Percentiles rank a stretch among this genome's conserved stretches.
Conservation (phyloP, 2,329 filamentous ascomycete genomes). For the Monilinia aucupariae region DNA sequence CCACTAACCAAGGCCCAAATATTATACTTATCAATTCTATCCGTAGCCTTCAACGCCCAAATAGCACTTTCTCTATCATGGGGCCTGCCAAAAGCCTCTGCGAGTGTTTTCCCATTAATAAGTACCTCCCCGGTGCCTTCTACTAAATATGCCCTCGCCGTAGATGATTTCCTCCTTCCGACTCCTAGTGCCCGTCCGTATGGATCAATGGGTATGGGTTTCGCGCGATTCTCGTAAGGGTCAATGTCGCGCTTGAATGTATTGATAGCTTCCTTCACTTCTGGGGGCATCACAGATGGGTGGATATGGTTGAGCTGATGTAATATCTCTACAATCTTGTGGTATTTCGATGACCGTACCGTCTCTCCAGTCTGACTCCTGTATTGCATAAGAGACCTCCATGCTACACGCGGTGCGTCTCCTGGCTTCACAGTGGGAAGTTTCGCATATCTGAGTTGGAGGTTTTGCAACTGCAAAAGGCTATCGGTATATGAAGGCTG, state of each 20-base stretch:
- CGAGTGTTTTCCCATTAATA: slow-evolving; percentile 83
- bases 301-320: slow-evolving; percentile 82
- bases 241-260: slow-evolving; percentile 72
- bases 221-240: slow-evolving; percentile 58
- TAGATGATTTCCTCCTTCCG: slow-evolving; percentile 81
- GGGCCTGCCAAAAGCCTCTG: slow-evolving; percentile 74
- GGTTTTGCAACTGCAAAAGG: slow-evolving; percentile 64
- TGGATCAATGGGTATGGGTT: slow-evolving; percentile 63
- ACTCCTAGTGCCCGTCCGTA: slow-evolving; percentile 74
- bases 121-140: slow-evolving; percentile 88
- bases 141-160: slow-evolving; percentile 79
- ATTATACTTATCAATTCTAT: slow-evolving; percentile 92
- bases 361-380: slow-evolving; percentile 64
- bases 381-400: slow-evolving; percentile 76
- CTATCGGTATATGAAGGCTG: slow-evolving; percentile 82
- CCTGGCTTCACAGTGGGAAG: slow-evolving; percentile 63
- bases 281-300: slow-evolving; percentile 65
- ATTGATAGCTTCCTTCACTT: slow-evolving; percentile 59
- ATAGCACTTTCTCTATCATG: slow-evolving; percentile 93
- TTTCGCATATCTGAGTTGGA: slow-evolving; percentile 65
- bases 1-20: slow-evolving; percentile 81
- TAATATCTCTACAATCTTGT: slow-evolving; percentile 67
- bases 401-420: slow-evolving; percentile 68
- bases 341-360: slow-evolving; percentile 72
- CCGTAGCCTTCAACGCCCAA: slow-evolving; percentile 80